Evolutionary conservation across 176 grass and related monocot genomes (phyloP).

Genomic region (Canna indica): DNA sequence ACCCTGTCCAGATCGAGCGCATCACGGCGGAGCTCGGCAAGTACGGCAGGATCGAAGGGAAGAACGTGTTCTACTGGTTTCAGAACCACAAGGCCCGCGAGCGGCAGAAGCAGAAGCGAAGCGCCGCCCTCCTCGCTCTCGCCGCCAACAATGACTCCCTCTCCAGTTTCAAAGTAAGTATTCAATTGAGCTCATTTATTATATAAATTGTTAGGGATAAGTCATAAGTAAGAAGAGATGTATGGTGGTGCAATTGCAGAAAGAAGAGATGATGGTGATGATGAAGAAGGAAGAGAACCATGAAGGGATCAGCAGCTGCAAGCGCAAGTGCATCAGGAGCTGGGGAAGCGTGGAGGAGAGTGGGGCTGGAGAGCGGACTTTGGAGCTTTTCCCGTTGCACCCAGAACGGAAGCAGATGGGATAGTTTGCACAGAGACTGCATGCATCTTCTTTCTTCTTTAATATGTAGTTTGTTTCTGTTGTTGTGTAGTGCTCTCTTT

Average conservation of each 20-base stretch:
- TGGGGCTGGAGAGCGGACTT: slow-evolving; percentile 24
- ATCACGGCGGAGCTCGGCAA: slow-evolving; percentile 71
- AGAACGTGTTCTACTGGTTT: slow-evolving; percentile 99
- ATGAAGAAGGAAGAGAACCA: slow-evolving; percentile 11
- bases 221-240: not conserved
- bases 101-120: slow-evolving; percentile 93
- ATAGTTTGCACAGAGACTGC: not conserved
- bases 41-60: slow-evolving; percentile 76
- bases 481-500: not conserved
- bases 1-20: slow-evolving; percentile 68
- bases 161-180: slow-evolving; percentile 21
- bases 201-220: too few species aligned
- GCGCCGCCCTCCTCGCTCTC: slow-evolving; percentile 59
- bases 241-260: not conserved
- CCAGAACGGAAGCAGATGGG: slow-evolving; percentile 40
- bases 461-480: not conserved
- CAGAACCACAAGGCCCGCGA: slow-evolving; percentile 97
- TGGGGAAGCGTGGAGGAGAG: slow-evolving; percentile 20
- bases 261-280: slow-evolving; percentile 14
- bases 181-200: too few species aligned
- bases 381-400: slow-evolving; percentile 88
- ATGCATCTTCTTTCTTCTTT: slow-evolving; percentile 4
- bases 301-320: slow-evolving; percentile 31
- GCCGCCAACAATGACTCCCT: slow-evolving; percentile 24
- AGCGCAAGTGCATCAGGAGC: slow-evolving; percentile 37